phyloP scores from a whole-genome alignment of 768 basidiomycete species.

The Termitomyces heimii region DNA sequence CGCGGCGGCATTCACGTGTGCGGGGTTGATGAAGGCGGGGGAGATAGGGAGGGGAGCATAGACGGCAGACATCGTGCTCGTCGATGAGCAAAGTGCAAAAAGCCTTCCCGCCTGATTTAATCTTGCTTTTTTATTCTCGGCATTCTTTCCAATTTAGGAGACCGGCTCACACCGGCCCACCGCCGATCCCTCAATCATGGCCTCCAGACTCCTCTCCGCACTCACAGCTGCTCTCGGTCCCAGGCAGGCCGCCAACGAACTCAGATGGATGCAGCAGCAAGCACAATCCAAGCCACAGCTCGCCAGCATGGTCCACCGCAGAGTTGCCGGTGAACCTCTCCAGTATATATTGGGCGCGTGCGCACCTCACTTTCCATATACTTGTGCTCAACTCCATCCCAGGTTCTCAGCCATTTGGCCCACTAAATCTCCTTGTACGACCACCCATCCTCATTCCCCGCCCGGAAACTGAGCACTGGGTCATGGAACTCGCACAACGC shows the following conservation, averaged over 20 bases:
- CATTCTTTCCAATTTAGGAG: slow-evolving; percentile 13
- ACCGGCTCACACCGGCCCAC: slow-evolving; percentile 13
- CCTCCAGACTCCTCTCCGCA: slow-evolving; percentile 16
- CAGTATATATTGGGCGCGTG: slow-evolving; percentile 84
- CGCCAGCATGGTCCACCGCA: slow-evolving; percentile 47
- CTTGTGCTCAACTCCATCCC: slow-evolving; percentile 11
- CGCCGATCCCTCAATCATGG: slow-evolving; percentile 2
- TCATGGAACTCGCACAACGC: slow-evolving; percentile 50
- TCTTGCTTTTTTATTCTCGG: slow-evolving; percentile 16
- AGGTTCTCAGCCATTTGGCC: slow-evolving; percentile 88
- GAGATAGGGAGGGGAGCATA: slow-evolving; percentile 31
- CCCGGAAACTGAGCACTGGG: slow-evolving; percentile 90
- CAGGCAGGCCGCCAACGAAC: slow-evolving; percentile 31
- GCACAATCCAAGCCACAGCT: slow-evolving; percentile 18
- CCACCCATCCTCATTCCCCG: slow-evolving; percentile 90
- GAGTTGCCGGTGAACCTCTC: slow-evolving; percentile 70
- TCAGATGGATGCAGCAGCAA: slow-evolving; percentile 38
- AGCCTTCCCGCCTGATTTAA: slow-evolving; percentile 13
- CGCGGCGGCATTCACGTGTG: slow-evolving; percentile 39
- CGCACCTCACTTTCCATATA: slow-evolving; percentile 10
- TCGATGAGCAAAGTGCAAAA: slow-evolving; percentile 14
- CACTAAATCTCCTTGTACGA: slow-evolving; percentile 65
- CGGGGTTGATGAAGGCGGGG: slow-evolving; percentile 33
- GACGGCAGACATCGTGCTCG: slow-evolving; percentile 27
- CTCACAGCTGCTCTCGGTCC: slow-evolving; percentile 28